Evolutionary conservation across 257 asterid genomes (phyloP), one percentile per base, ranked within the genome.

Genomic region (Penstemon barbatus): DNA sequence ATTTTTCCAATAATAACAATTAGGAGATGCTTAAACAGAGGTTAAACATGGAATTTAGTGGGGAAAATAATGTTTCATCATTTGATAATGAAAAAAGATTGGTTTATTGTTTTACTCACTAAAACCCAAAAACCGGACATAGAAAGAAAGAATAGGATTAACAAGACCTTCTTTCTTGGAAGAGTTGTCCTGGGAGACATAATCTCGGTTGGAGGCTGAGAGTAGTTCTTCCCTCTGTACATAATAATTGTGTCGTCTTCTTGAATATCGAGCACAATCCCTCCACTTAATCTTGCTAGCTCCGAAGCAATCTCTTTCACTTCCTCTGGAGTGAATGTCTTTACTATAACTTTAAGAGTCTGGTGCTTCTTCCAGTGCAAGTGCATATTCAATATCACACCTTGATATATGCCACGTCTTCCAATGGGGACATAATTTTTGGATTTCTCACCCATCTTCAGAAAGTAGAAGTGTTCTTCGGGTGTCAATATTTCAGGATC

Each of bases 311-410:
- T 91, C 53, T 84, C 97, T 82, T 76, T 87, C 75, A 94, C 97
- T 76, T 94, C 99, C 25, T 87, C 95, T 0, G 91, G 95, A 3
- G 96, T 54, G 78, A 94, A 94, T 41, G 97, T 94, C 86, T 89
- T 94, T 77, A 94, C 97, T 42, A 85, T 74, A 55, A 89, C 96
- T 80, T 94, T 78, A 70, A 94, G 84, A 7, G 97, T 94, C 75
- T 89, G 96, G 79, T 94, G 99, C 74, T 89, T 94, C 80, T 94
- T 94, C 99, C 99, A 94, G 41, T 94, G 99, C 89, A 94, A 80
- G 77, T 94, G 99, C 99, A 91, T 91, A 80, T 94, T 94, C 69
- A 94, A 79, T 77, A 94, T 91, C 78, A 94, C 99, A 5, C 99
- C 99, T 78, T 85, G 89, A 79, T 87, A 94, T 54, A 94, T 76